Base-by-base conservation (phyloP, 345 rosid genomes). In the Linum lewisii region DNA sequence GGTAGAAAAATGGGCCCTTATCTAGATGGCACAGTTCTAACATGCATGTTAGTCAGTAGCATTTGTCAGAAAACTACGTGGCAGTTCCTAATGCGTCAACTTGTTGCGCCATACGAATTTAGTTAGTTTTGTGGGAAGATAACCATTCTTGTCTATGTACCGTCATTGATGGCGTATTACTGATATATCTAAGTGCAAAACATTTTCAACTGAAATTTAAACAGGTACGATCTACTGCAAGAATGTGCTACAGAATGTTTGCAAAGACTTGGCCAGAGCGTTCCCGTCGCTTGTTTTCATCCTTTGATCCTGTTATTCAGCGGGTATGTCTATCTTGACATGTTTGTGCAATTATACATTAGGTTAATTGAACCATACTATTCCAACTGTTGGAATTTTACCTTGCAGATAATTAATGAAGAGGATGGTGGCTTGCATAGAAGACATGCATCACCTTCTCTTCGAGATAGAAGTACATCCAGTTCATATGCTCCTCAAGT, bases 221-320 rank as follows among this genome's bases (percentile, higher is more conserved):
- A 65, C 84, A 93, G 99, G 99, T 93, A 26, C 78, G 99, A 57
- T 82, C 99, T 58, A 89, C 86, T 64, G 96, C 99, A 59, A 81
- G 99, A 77, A 93, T 82, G 90, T 93, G 99, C 85, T 93, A 93
- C 75, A 81, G 96, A 78, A 77, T 93, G 90, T 93, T 89, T 77
- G 79, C 96, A 63, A 93, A 87, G 75, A 93, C 99, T 20, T 93
- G 99, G 99, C 97, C 97, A 37, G 97, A 87, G 65, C 95, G 97
- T 56, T 87, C 99, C n/a, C 89, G 92, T 49, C 92, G 92, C 64
- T 78, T 93, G 67, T 89, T 89, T 82, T 76, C 80, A 60, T 89
- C 88, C 63, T 89, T 93, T 76, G 99, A 93, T 78, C 88, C 91
- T 71, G 99, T 74, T 70, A 93, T 93, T 71, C 99, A 89, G 70